Evolutionary conservation across 225 moss, liverwort and hornwort species (phyloP).

Genomic region (Climacium dendroides): DNA sequence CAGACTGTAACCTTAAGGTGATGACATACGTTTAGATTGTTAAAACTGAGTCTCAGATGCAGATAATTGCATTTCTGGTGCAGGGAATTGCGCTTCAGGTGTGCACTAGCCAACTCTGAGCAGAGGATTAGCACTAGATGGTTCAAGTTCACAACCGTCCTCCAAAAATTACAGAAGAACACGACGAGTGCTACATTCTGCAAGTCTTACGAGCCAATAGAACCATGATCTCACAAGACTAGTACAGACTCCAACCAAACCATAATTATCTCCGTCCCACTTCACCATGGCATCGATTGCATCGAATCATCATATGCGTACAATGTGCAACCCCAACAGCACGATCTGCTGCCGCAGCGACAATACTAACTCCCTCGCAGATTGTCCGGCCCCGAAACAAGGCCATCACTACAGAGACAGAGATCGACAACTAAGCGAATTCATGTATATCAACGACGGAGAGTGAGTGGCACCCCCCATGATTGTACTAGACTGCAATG

Average conservation of each 20-base stretch:
- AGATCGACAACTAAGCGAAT: neutral
- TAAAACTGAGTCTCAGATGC: neutral
- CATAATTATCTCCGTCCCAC: neutral
- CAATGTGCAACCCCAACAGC: constrained; percentile 7
- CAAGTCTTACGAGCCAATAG: neutral
- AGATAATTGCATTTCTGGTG: neutral
- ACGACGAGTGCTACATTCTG: neutral
- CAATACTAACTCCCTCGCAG: neutral
- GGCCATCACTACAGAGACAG: neutral
- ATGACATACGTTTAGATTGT: neutral
- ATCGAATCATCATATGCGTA: neutral
- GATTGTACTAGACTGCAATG: neutral
- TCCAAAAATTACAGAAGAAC: neutral
- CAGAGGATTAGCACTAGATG: neutral
- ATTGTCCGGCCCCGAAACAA: neutral
- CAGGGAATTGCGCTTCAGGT: neutral
- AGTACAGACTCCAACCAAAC: neutral
- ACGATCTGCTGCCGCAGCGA: neutral
- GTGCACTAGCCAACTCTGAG: neutral
- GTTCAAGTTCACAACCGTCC: neutral
- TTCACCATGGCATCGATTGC: neutral
- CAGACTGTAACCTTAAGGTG: neutral
- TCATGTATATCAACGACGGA: neutral
- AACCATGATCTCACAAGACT: neutral
- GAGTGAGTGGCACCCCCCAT: neutral